These are phyloP conservation scores for Aspergillus fumigatus DNA, from an alignment of 2,329 filamentous ascomycete genomes.

Conservation along the genomic window DNA sequence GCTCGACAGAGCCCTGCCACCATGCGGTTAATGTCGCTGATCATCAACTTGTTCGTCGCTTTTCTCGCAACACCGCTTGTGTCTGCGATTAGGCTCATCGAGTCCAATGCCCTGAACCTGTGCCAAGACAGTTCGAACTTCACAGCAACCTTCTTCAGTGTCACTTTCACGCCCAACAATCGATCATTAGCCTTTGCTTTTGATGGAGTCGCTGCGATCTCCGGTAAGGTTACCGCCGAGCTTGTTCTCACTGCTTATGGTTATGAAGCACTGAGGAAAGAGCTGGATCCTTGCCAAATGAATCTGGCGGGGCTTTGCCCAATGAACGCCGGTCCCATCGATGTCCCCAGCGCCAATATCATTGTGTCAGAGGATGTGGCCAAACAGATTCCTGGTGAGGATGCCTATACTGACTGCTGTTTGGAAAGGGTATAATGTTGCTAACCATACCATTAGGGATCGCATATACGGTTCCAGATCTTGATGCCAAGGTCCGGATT, in stretches of 20 bases:
- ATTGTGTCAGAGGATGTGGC: conserved; percentile 55
- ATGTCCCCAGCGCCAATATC: conserved; percentile 65
- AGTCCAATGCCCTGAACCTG: conserved; percentile 76
- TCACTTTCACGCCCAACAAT: conserved; percentile 61
- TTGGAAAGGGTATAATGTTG: conserved; percentile 1
- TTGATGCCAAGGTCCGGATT: conserved; percentile 80
- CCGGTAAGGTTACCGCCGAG: conserved; percentile 75
- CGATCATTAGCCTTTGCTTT: conserved; percentile 67
- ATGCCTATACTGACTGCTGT: not conserved
- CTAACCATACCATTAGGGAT: conserved; percentile 50
- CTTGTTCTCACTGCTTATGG: conserved; percentile 78
- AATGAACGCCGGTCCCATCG: conserved; percentile 80
- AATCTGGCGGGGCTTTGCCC: conserved; percentile 74
- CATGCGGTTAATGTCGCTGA: conserved; percentile 32
- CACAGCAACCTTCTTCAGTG: conserved; percentile 81
- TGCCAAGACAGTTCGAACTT: conserved; percentile 82
- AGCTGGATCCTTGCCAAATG: conserved; percentile 70
- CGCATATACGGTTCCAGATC: conserved; percentile 82
- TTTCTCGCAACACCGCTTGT: conserved; percentile 46
- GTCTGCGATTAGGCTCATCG: conserved; percentile 63
- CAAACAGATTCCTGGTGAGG: conserved; percentile 61
- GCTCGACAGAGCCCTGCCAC: conserved; percentile 13
- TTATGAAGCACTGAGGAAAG: conserved; percentile 62
- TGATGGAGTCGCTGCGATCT: conserved; percentile 74
- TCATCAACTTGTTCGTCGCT: conserved; percentile 36